Percentiles rank a stretch among this genome's conserved stretches.
phyloP scores from a whole-genome alignment of 805 yeast genomes.

The Torulaspora gathmanii region DNA sequence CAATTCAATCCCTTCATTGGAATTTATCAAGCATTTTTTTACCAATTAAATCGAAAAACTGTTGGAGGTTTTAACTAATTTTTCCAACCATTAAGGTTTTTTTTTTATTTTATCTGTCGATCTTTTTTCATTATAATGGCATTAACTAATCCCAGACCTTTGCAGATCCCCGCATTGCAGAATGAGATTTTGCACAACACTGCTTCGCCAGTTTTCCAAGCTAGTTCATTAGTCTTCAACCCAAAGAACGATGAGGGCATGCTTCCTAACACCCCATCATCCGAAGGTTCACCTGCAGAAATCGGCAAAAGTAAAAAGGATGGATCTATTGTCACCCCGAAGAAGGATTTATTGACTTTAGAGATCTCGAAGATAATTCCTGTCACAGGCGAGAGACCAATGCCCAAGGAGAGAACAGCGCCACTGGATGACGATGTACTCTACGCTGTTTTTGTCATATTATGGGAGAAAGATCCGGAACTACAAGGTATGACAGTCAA shows the following conservation, averaged over 20 bases:
- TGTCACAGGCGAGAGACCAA: conserved; percentile 69
- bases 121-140: conserved; percentile 42
- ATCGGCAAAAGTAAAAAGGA: conserved; percentile 16
- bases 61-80: conserved; percentile 22
- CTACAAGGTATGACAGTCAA: conserved; percentile 86
- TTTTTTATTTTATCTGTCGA: conserved; percentile 1
- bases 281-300: conserved; percentile 10
- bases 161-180: conserved; percentile 45
- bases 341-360: conserved; percentile 24
- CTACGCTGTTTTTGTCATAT: conserved; percentile 66
- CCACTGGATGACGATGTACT: conserved; percentile 65
- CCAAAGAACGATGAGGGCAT: conserved; percentile 15
- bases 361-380: conserved; percentile 71
- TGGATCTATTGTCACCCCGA: conserved; percentile 14
- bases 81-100: conserved; percentile 14
- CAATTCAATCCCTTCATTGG: conserved; percentile 12
- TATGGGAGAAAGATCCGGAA: conserved; percentile 62
- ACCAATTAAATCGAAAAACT: conserved; percentile 6
- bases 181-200: conserved; percentile 32
- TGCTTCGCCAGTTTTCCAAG: conserved; percentile 34
- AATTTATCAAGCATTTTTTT: conserved; percentile 8
- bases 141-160: conserved; percentile 62
- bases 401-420: conserved; percentile 56
- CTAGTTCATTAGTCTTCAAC: conserved; percentile 25
- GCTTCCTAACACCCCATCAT: conserved; percentile 21